Evolutionary conservation across 352 stramenopile species (phyloP), one percentile per base, ranked within the genome.

Genomic region (Pythium scleroteichum): DNA sequence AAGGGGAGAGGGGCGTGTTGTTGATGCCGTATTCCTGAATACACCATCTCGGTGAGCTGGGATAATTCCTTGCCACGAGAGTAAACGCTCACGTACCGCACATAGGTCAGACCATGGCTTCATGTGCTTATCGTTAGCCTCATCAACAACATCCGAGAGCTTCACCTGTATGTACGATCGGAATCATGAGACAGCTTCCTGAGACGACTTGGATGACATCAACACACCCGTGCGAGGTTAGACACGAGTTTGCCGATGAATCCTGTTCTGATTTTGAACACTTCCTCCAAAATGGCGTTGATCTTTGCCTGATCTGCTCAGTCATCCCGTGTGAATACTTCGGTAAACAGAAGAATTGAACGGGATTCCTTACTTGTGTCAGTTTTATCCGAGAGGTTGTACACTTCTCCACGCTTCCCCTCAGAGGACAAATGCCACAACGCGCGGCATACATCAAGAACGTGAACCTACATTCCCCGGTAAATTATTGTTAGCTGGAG

Each of bases 71-170:
- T 16, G n/a, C 3, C 20, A 33, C 19, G 4, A 24, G 33, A 27
- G 5, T 26, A 2, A 12, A 19, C 4, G 5, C 10, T 10, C 29
- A 47, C 72, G 52, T 71, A 87, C 85, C 62, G 74, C 54, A 53
- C 86, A 95, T 22, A 95, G 72, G 63, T 95, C 84, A 16, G 84
- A 87, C 86, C 86, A 95, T 1, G 86, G 86, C 62, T 89, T 79
- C 82, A 95, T 91, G 66, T 95, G 86, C 74, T 95, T 95, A 50
- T 95, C 86, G 53, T 95, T 95, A n/a, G 85, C 85, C 61, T 94
- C 83, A 62, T 95, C 75, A n/a, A 93, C 86, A 45, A 94, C 83
- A 48, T 93, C 83, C 35, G 78, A 71, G 7, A 95, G 73, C 8
- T 82, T 81, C 44, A 95, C 47, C 75, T 84, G 45, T 16, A 54